Conservation (phyloP, 73 alveolate genomes). For the Paramecium tetraurelia region DNA sequence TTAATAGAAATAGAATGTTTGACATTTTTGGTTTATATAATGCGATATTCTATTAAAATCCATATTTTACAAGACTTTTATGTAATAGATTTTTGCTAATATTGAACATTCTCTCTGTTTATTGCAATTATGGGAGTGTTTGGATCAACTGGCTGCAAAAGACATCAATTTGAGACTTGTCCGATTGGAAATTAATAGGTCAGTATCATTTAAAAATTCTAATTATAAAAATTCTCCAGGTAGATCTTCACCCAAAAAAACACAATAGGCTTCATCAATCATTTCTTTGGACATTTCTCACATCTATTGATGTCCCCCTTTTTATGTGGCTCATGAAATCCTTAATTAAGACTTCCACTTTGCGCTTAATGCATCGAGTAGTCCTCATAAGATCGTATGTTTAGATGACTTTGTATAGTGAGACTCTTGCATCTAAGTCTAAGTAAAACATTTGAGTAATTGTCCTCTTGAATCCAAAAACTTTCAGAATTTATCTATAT, state of each 20-base stretch:
- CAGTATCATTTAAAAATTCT: constrained; percentile 40
- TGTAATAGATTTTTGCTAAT: not conserved
- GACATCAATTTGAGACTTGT: constrained; percentile 67
- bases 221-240: constrained; percentile 52
- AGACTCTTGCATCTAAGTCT: constrained; percentile 75
- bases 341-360: constrained; percentile 22
- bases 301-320: constrained; percentile 51
- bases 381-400: constrained; percentile 77
- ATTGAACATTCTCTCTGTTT: constrained; percentile 27
- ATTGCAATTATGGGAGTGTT: constrained; percentile 31
- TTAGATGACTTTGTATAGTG: constrained; percentile 66
- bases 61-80: too few species aligned
- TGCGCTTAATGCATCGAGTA: constrained; percentile 50
- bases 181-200: constrained; percentile 69
- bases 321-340: constrained; percentile 47
- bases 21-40: too few species aligned
- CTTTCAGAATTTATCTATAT: constrained; percentile 57
- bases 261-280: constrained; percentile 70
- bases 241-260: constrained; percentile 73
- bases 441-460: constrained; percentile 67
- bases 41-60: not conserved
- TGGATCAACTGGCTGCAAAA: constrained; percentile 56
- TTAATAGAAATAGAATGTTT: too few species aligned
- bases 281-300: constrained; percentile 6
- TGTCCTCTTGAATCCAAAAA: constrained; percentile 53